Conservation (phyloP, 805 yeast species). For the Candida qinlingensis region DNA sequence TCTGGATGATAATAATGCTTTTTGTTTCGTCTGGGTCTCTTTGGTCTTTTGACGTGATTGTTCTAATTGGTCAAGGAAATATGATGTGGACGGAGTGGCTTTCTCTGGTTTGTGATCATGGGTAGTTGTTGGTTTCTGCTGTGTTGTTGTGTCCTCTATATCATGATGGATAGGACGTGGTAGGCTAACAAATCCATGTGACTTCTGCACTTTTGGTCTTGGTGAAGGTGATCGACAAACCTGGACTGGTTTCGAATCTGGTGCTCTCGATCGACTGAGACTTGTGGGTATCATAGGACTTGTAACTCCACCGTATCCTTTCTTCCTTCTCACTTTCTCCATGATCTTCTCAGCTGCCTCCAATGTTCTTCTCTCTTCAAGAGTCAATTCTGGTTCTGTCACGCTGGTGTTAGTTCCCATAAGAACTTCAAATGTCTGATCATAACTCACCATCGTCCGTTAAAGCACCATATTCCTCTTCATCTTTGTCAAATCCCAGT, state of each 20-base stretch:
- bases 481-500: background rate
- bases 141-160: background rate
- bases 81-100: slow-evolving; percentile 14
- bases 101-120: no score
- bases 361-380: background rate
- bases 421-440: no score
- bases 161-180: background rate
- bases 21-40: slow-evolving; percentile 16
- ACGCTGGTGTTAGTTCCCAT: background rate
- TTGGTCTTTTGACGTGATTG: slow-evolving; percentile 23
- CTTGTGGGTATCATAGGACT: background rate
- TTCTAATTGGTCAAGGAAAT: slow-evolving; percentile 29
- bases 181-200: background rate
- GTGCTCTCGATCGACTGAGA: background rate
- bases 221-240: slow-evolving; percentile 2
- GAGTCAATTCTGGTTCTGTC: background rate
- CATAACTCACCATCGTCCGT: slow-evolving; percentile 11
- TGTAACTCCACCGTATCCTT: background rate
- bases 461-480: slow-evolving; percentile 7
- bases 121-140: background rate
- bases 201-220: background rate
- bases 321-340: background rate
- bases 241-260: background rate
- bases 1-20: slow-evolving; percentile 29
- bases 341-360: background rate